A percentile compares a stretch with the other conserved stretches of the same genome.
phyloP scores from a whole-genome alignment of 2,329 filamentous ascomycete species.

The Epichloe gansuensis region DNA sequence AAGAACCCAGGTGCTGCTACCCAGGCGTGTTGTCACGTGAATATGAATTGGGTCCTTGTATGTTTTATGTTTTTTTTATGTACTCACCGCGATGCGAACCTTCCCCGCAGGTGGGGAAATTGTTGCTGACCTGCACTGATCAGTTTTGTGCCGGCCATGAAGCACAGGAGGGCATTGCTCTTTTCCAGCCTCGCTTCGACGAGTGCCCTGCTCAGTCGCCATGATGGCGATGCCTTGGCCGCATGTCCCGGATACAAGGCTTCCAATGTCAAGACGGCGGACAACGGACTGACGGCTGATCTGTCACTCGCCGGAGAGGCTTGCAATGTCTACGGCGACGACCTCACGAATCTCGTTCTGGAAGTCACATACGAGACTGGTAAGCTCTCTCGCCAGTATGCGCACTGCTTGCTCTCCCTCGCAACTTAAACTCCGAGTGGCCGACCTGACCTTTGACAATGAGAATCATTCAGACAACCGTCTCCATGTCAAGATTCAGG shows the following conservation, averaged over 20 bases:
- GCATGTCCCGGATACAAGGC: constrained; percentile 59
- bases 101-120: too few species aligned
- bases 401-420: too few species aligned
- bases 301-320: constrained; percentile 54
- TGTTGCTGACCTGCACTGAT: background rate
- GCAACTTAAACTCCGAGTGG: too few species aligned
- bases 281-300: constrained; percentile 51
- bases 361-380: constrained; percentile 35
- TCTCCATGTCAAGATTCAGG: constrained; percentile 64
- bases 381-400: constrained; percentile 5
- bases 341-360: constrained; percentile 53
- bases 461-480: constrained; percentile 36
- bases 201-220: constrained; percentile 6
- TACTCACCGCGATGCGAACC: too few species aligned
- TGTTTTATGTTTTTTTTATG: too few species aligned
- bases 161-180: constrained; percentile 9
- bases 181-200: constrained; percentile 12
- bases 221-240: constrained; percentile 9
- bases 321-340: constrained; percentile 69
- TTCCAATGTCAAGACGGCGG: constrained; percentile 40
- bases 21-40: too few species aligned
- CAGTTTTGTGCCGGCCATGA: constrained; percentile 7
- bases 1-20: too few species aligned
- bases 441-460: too few species aligned
- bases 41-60: too few species aligned